Evolutionary conservation across 345 rosid species (phyloP).

Genomic region (Rhizophora mangle): DNA sequence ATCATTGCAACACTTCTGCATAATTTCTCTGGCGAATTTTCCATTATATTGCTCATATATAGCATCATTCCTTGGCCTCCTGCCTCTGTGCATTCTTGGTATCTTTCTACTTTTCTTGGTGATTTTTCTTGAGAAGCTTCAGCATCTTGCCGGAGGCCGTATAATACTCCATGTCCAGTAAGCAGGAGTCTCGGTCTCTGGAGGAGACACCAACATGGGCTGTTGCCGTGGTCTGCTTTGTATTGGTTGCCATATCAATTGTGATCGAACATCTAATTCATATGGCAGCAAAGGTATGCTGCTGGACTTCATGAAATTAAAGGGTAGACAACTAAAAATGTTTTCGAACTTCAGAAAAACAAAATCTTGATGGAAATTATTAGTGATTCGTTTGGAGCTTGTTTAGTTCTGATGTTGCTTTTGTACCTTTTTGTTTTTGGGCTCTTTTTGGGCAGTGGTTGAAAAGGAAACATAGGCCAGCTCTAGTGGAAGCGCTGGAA

Average conservation of each 20-base stretch:
- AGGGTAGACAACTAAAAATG: neutral
- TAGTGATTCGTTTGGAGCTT: neutral
- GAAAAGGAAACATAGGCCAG: slow-evolving; percentile 54
- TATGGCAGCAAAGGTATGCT: slow-evolving; percentile 46
- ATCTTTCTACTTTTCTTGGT: neutral
- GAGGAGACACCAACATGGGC: slow-evolving; percentile 92
- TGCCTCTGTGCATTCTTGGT: neutral
- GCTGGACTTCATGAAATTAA: too few species aligned
- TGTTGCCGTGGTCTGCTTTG: slow-evolving; percentile 76
- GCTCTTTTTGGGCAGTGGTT: slow-evolving; percentile 52
- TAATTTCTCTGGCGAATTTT: too few species aligned
- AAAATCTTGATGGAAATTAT: neutral
- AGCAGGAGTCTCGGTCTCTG: slow-evolving; percentile 24
- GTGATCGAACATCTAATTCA: slow-evolving; percentile 66
- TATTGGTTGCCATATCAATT: slow-evolving; percentile 62
- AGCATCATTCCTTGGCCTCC: neutral
- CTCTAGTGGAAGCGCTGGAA: slow-evolving; percentile 81
- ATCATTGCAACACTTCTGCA: too few species aligned
- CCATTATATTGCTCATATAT: too few species aligned
- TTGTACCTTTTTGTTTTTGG: too few species aligned
- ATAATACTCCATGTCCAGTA: neutral
- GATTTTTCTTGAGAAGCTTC: too few species aligned
- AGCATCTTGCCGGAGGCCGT: too few species aligned
- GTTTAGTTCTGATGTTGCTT: neutral
- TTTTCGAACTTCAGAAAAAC: too few species aligned